These are phyloP conservation scores for Yamagishiella unicocca DNA, from an alignment of 139 green algal genomes.

Conservation along the genomic window DNA sequence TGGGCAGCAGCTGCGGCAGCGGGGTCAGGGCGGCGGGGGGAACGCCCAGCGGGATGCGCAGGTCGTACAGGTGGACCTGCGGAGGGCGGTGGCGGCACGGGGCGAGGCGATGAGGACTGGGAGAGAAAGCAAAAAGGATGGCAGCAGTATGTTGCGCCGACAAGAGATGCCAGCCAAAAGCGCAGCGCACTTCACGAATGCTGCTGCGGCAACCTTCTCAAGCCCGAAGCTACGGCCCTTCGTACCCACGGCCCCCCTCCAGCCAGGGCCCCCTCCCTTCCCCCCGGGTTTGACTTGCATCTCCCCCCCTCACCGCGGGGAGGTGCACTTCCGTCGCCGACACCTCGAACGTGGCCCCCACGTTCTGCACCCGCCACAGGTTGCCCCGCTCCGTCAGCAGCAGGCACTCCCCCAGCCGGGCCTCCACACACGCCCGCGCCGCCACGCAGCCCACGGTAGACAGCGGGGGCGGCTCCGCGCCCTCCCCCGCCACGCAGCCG, in stretches of 20 bases:
- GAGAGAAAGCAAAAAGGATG: too few species aligned
- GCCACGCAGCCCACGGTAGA: constrained; percentile 66
- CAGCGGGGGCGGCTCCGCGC: constrained; percentile 47
- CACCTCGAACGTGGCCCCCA: constrained; percentile 72
- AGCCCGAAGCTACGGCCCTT: too few species aligned
- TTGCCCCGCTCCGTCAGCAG: constrained; percentile 64
- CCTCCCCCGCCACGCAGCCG: constrained; percentile 76
- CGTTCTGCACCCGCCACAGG: constrained; percentile 83
- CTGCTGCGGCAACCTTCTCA: too few species aligned
- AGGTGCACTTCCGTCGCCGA: constrained; percentile 39
- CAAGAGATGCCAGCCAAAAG: too few species aligned
- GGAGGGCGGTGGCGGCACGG: background rate
- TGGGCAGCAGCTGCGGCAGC: constrained; percentile 14
- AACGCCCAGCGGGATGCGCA: constrained; percentile 78
- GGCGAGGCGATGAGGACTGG: too few species aligned
- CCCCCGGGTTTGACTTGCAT: background rate
- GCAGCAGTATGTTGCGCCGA: too few species aligned
- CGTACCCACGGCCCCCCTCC: background rate
- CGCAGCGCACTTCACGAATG: too few species aligned
- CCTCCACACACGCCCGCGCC: constrained; percentile 64
- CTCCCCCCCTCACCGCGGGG: constrained; percentile 14
- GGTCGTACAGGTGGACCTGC: constrained; percentile 59
- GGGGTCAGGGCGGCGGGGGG: constrained; percentile 71
- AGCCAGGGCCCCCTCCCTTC: background rate
- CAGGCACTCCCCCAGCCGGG: constrained; percentile 72